Conservation (phyloP, 176 grass and related monocot genomes). For the Saccharum officinarum region DNA sequence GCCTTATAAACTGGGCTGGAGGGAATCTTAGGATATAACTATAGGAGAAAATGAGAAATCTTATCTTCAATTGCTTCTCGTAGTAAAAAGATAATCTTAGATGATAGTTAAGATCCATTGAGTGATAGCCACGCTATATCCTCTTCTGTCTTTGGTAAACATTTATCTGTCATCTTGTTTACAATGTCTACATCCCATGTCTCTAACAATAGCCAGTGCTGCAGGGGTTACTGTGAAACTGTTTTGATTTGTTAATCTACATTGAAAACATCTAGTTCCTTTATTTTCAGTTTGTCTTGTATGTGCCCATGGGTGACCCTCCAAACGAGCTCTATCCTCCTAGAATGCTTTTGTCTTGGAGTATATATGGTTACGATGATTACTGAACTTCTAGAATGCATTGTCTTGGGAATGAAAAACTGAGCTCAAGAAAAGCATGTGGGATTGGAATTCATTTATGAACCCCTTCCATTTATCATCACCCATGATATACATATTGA, state of each 20-base stretch:
- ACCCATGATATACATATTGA: background rate
- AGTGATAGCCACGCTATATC: background rate
- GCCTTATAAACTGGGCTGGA: too few species aligned
- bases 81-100: background rate
- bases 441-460: background rate
- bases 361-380: too few species aligned
- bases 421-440: background rate
- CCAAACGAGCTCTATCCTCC: background rate
- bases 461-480: background rate
- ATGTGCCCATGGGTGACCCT: background rate
- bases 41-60: background rate
- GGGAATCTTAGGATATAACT: background rate
- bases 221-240: background rate
- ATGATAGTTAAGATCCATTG: background rate
- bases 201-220: background rate
- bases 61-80: conserved; percentile 7
- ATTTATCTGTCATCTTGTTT: background rate
- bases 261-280: background rate
- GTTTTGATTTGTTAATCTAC: background rate
- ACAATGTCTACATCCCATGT: background rate
- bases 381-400: background rate
- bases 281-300: background rate
- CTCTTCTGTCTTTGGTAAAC: background rate
- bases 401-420: background rate
- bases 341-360: background rate